Evolutionary conservation across 83 land plant species (phyloP), one percentile per base, ranked within the genome.

Genomic region (Picea mariana): DNA sequence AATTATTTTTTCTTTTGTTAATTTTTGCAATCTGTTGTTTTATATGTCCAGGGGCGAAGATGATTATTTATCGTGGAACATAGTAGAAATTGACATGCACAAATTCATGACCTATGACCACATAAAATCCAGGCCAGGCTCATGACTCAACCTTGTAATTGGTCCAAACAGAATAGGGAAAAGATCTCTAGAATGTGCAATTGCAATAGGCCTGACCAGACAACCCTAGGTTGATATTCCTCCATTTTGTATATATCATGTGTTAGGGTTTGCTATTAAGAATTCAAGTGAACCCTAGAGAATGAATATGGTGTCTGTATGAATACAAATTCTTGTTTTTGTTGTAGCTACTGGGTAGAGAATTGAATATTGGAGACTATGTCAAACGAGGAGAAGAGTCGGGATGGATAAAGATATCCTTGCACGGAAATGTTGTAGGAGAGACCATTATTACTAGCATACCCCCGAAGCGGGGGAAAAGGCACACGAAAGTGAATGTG

Each of bases 91-190:
- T 62, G 96, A 93, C 87, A 88, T 97, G 42, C 90, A 85, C 76
- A 97, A 97, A 65, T 97, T 97, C 84, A 97, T 97, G 99, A 95
- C 97, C 34, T 97, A 93, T 67, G 81, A 86, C 27, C 80, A 90
- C 72, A 21, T 95, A 78, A 88, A 40, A 40, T 92, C 94, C 77
- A 88, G 90, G 80, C 99, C 99, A 15, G 97, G 94, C 27, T 79
- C 99, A 24, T 91, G 99, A 5, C 88, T 97, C 38, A 97, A 97
- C 71, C 96, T 97, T 61, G 95, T 95, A 21, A 92, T 95, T 80
- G 98, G 99, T 8, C 99, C 98, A 1, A 97, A 97, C 81, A 98
- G 98, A 9, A 93, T 95, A 9, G 99, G 99, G 0, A 97, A 97
- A 83, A 97, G 98, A 87, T 97, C 98, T 34, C 82, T 97, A 42